Evolutionary conservation across 202 grass and related monocot species (phyloP).

Genomic region (Panicum virgatum): DNA sequence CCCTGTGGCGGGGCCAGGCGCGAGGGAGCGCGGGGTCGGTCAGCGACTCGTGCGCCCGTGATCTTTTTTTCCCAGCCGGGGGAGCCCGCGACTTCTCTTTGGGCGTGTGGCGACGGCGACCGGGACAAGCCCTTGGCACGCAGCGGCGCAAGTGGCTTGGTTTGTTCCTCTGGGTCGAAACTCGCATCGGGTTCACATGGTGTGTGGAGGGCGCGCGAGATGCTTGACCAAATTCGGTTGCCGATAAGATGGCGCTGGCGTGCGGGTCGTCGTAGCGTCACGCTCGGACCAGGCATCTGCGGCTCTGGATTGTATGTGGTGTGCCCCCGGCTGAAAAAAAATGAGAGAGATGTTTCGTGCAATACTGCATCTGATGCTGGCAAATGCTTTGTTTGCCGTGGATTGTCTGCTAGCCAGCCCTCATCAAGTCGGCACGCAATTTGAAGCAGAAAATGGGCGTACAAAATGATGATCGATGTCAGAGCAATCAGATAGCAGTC

Average conservation of each 20-base stretch:
- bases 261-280: neutral
- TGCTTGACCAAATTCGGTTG: neutral
- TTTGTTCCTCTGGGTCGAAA: neutral
- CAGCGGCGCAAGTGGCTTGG: neutral
- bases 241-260: neutral
- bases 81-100: neutral
- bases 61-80: neutral
- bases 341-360: too few relatives aligned
- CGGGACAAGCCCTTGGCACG: neutral
- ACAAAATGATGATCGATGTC: neutral
- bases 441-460: neutral
- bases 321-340: too few relatives aligned
- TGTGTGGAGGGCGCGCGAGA: neutral
- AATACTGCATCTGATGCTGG: neutral
- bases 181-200: neutral
- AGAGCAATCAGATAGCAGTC: neutral
- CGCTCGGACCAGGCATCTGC: neutral
- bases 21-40: slow-evolving; percentile 18
- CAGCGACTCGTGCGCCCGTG: neutral
- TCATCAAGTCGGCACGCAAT: neutral
- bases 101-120: neutral
- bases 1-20: too few relatives aligned
- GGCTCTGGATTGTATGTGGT: neutral
- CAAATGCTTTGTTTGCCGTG: neutral
- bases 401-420: neutral